Base-by-base conservation (phyloP, 352 stramenopile species). In the Globisporangium paroecandrum region DNA sequence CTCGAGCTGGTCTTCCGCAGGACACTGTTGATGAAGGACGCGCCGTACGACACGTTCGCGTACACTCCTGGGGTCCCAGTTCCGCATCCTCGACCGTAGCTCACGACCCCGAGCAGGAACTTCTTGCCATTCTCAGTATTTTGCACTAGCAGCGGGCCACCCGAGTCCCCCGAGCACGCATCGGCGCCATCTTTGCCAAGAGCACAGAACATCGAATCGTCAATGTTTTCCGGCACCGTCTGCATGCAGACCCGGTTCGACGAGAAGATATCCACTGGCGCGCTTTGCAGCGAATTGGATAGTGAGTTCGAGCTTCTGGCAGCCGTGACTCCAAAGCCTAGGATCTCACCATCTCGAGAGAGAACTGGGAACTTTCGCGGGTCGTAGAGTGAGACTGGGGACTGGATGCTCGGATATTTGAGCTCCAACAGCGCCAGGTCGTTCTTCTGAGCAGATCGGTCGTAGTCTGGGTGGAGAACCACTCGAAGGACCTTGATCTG, bases 11-110 rank as follows among this genome's bases (percentile, higher is more conserved):
- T 20, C 18, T 15, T 15, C 13, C 27, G 8, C 8, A 62, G 10
- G 2, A 49, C 56, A 8, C 32, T 62, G 18, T 13, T n/a, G 20
- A 62, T 62, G 56, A 62, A 36, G 60, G 68, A 43, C 15, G 69
- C 25, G 24, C 65, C 13, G 46, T 72, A 24, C 53, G 71, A 60
- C 58, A 70, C 55, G n/a, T 62, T 43, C 29, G 56, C 56, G 56
- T 62, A 34, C 56, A 62, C 56, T 15, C 56, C 32, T 9, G 56
- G 56, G 7, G 38, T 5, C 13, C 56, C 32, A 27, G 32, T 32
- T 4, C 32, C 56, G 20, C 56, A 62, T 8, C 56, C 32, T 25
- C 56, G 56, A 7, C 56, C 56, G 18, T 46, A 61, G 18, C 56
- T 61, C 32, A 61, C 56, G 32, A 62, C 32, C 0, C 56, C 56